phyloP scores from a whole-genome alignment of 768 basidiomycete species.

The Trametes villosa region DNA sequence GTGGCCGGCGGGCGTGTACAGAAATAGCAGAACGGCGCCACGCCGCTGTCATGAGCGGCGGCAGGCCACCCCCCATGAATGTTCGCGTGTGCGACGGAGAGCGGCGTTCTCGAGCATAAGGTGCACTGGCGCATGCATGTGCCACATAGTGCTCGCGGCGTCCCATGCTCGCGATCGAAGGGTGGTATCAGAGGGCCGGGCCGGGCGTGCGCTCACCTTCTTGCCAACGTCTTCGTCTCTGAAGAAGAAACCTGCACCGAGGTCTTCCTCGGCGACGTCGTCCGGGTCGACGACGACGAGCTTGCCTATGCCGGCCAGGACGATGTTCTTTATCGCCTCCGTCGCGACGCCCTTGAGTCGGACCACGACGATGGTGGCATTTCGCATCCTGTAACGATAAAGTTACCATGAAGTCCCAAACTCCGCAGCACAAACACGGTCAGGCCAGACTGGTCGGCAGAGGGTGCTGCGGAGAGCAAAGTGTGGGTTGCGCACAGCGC shows the following conservation, averaged over 20 bases:
- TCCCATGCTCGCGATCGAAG: background rate
- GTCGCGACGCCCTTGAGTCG: constrained; percentile 84
- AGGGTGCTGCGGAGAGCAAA: background rate
- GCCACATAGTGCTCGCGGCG: background rate
- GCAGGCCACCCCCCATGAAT: background rate
- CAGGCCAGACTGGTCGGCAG: too few species aligned
- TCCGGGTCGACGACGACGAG: constrained; percentile 83
- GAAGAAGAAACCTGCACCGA: constrained; percentile 93
- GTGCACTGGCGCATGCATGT: background rate
- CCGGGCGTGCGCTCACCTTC: constrained; percentile 57
- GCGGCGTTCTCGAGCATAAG: constrained; percentile 1
- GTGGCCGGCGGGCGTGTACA: constrained; percentile 6
- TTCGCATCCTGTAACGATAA: constrained; percentile 73
- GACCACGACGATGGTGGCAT: constrained; percentile 85
- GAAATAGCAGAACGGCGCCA: constrained; percentile 12
- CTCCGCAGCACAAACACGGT: background rate
- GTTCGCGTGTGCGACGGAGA: background rate
- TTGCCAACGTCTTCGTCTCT: constrained; percentile 91
- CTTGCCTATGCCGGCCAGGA: constrained; percentile 93
- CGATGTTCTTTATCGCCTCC: constrained; percentile 96
- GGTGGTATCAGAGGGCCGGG: background rate
- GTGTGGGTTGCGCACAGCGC: background rate
- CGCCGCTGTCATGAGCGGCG: constrained; percentile 2
- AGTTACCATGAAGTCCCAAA: background rate
- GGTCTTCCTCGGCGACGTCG: constrained; percentile 79